Percentiles rank a stretch among this genome's conserved stretches.
Conservation (phyloP, 2,329 filamentous ascomycete genomes). For the Teratosphaeria epicoccoides region DNA sequence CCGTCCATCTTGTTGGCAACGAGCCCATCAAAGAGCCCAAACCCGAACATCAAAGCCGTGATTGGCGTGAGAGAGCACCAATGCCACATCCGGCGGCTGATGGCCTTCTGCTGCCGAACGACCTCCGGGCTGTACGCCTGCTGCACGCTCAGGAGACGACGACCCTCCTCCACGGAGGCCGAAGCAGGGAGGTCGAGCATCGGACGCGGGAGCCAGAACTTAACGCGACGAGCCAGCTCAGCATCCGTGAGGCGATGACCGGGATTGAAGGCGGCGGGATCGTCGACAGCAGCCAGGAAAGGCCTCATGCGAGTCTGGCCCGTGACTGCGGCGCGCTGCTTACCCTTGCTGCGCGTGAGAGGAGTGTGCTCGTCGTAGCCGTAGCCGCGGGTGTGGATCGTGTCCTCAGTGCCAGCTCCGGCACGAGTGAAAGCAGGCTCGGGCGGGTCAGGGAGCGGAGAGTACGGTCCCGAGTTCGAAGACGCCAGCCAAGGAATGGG, state of each 20-base stretch:
- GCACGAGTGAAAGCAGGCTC: background rate
- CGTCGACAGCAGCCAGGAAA: constrained; percentile 6
- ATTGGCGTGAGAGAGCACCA: constrained; percentile 10
- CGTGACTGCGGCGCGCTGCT: background rate
- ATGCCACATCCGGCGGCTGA: constrained; percentile 9
- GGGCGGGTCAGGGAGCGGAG: background rate
- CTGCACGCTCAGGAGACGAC: constrained; percentile 6
- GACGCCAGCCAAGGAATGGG: background rate
- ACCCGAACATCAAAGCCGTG: constrained; percentile 13
- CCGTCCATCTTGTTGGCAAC: constrained; percentile 11
- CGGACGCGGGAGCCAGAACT: constrained; percentile 4
- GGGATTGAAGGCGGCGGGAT: constrained; percentile 3
- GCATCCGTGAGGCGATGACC: constrained; percentile 8
- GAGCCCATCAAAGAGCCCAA: constrained; percentile 14
- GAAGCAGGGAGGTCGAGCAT: constrained; percentile 3
- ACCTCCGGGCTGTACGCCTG: constrained; percentile 1
- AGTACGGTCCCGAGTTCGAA: background rate
- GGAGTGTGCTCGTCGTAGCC: background rate
- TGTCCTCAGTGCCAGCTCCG: background rate
- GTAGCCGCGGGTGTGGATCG: background rate
- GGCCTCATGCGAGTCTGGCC: background rate
- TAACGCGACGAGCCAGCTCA: constrained; percentile 8
- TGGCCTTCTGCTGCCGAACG: constrained; percentile 9
- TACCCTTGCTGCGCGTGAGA: background rate
- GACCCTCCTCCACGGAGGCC: constrained; percentile 4